A percentile compares a stretch with the other conserved stretches of the same genome.
Evolutionary conservation across 2,329 filamentous ascomycete genomes (phyloP).

Genomic region (Plectosphaerella sp.): DNA sequence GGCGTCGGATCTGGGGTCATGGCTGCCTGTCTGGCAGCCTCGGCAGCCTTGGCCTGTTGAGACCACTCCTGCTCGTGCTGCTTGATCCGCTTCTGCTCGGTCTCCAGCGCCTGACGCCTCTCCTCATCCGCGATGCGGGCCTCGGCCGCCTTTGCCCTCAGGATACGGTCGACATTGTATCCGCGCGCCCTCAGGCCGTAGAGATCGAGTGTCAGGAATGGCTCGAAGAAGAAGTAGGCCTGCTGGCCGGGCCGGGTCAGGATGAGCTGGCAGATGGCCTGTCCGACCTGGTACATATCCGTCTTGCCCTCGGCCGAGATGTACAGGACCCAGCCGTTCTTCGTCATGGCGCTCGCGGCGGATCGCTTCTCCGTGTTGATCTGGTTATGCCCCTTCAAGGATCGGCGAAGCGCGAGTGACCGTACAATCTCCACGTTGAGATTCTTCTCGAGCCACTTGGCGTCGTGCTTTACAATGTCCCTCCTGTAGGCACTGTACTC

Average conservation of each 20-base stretch:
- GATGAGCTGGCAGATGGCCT: conserved; percentile 77
- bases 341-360: conserved; percentile 58
- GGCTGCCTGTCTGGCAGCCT: conserved; percentile 32
- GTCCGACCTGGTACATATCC: conserved; percentile 89
- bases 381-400: conserved; percentile 66
- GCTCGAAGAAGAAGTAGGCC: conserved; percentile 86
- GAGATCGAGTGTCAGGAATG: conserved; percentile 80
- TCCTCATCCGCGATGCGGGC: conserved; percentile 82
- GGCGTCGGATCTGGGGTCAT: conserved; percentile 35
- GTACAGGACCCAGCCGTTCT: conserved; percentile 63
- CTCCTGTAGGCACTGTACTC: conserved; percentile 65
- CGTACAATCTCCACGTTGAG: conserved; percentile 73
- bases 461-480: conserved; percentile 79
- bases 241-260: conserved; percentile 81
- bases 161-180: conserved; percentile 94
- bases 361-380: conserved; percentile 71
- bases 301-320: conserved; percentile 64
- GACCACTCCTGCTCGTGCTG: conserved; percentile 45
- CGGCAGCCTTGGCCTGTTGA: conserved; percentile 34
- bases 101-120: conserved; percentile 67
- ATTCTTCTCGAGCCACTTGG: conserved; percentile 86
- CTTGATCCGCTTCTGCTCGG: conserved; percentile 65
- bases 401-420: conserved; percentile 71
- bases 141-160: conserved; percentile 82
- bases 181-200: conserved; percentile 78